These are phyloP conservation scores for Skeletonema costatum DNA, from an alignment of 108 stramenopile species.

Conservation along the genomic window DNA sequence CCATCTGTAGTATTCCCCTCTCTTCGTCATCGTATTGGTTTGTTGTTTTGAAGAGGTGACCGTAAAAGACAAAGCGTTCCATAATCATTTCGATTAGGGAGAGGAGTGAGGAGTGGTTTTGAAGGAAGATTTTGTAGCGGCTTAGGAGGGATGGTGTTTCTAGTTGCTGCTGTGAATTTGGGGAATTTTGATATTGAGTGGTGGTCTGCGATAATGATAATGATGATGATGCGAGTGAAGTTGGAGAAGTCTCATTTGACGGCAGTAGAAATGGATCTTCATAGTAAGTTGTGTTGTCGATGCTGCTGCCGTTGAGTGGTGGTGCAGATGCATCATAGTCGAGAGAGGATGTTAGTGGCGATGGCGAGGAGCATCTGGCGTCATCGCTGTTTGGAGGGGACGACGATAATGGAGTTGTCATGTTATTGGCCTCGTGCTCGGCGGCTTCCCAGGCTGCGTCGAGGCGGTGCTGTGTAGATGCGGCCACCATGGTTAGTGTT, in stretches of 20 bases:
- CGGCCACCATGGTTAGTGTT: no score
- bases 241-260: not conserved
- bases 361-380: not conserved
- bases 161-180: conserved; percentile 21
- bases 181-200: not conserved
- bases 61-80: conserved; percentile 39
- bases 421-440: not conserved
- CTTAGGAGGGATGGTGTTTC: conserved; percentile 19
- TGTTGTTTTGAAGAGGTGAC: conserved; percentile 22
- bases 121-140: conserved; percentile 28
- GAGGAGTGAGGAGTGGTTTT: conserved; percentile 27
- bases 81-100: conserved; percentile 38
- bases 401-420: no score
- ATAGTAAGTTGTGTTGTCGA: not conserved
- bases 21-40: conserved; percentile 18
- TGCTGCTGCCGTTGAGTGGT: not conserved
- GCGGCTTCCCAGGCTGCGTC: conserved; percentile 13
- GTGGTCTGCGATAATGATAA: not conserved
- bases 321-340: not conserved
- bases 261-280: conserved; percentile 5
- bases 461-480: not conserved
- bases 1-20: conserved; percentile 5
- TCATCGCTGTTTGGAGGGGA: not conserved
- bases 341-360: not conserved
- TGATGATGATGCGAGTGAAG: not conserved